Base-by-base conservation (phyloP, 2,329 filamentous ascomycete genomes). In the Mycosphaerella arachidis region DNA sequence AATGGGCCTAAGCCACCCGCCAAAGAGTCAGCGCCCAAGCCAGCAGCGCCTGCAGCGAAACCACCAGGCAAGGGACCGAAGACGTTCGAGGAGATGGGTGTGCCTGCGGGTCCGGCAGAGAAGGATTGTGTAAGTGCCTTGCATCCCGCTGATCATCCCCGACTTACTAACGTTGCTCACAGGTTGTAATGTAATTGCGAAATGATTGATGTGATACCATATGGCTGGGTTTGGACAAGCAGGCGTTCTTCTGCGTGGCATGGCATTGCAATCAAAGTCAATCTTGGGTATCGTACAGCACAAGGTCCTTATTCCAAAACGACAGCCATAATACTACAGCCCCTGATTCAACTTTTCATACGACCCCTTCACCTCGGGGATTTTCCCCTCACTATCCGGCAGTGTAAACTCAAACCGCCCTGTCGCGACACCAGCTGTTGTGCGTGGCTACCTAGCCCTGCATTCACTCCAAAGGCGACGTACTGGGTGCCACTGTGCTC, bases 61-160 rank as follows among this genome's bases (percentile, higher is more conserved):
- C 73, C 78, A 50, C 79, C 84, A 33, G 83, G 82, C 53, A 90
- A 92, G 72, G 94, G 93, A 10, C 93, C 94, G 0, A 91, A 94
- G 69, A 97, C 94, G 0, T 99, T 99, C 74, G 93, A 97, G 73
- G 92, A 95, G 73, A 99, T 99, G 94, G 94, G 94, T 43, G 93
- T 99, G 68, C 91, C 92, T 6, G 84, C 87, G 69, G 86, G 82
- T 52, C 92, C 94, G 75, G 84, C 87, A 63, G 90, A 96, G n/a
- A 84, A 85, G 66, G 92, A 97, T 76, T 99, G 93, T 80, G 92
- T 97, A 57, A 66, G 66, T 68, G 7, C 29, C 24, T 24, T 24
- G 24, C 24, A 24, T 24, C 24, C 24, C 24, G 24, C 24, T 24
- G 24, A 24, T 24, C 24, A 24, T 24, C 10, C 33, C 9, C 12